Conservation (phyloP, 164 flowering plant species). For the Stephania yunnanensis region DNA sequence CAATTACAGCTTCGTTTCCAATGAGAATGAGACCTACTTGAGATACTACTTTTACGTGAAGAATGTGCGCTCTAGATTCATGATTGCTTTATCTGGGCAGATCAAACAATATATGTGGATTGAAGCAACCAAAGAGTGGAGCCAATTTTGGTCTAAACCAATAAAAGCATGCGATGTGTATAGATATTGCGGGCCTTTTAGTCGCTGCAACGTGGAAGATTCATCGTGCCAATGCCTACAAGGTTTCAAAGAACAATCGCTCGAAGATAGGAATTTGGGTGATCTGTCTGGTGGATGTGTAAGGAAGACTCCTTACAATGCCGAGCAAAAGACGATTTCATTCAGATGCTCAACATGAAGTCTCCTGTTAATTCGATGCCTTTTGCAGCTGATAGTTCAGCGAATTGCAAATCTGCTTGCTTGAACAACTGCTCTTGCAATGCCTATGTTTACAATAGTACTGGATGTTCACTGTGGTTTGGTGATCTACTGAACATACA, state of each 20-base stretch:
- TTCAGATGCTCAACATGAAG: neutral
- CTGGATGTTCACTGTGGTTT: constrained; percentile 22
- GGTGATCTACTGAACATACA: constrained; percentile 18
- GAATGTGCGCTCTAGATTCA: constrained; percentile 12
- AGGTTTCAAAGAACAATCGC: constrained; percentile 16
- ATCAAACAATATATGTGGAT: constrained; percentile 18
- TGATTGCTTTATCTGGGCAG: constrained; percentile 22
- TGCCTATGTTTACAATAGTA: constrained; percentile 16
- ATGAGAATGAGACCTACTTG: constrained; percentile 9
- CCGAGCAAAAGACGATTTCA: constrained; percentile 9
- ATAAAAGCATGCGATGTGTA: constrained; percentile 13
- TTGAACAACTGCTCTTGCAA: constrained; percentile 26
- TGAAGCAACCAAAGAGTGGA: constrained; percentile 1
- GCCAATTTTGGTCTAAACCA: constrained; percentile 24
- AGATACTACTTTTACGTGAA: neutral
- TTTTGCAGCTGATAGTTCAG: neutral
- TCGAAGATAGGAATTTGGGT: constrained; percentile 13
- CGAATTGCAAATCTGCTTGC: constrained; percentile 21
- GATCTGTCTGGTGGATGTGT: constrained; percentile 24
- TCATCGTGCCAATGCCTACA: constrained; percentile 17
- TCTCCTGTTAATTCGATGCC: neutral
- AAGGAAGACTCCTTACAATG: constrained; percentile 21
- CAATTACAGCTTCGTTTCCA: constrained; percentile 13
- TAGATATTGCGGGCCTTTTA: constrained; percentile 25
- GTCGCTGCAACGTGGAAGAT: constrained; percentile 10